phyloP scores from a whole-genome alignment of 192 early-diverging fungal genomes.

The Backusella tarrabulga region DNA sequence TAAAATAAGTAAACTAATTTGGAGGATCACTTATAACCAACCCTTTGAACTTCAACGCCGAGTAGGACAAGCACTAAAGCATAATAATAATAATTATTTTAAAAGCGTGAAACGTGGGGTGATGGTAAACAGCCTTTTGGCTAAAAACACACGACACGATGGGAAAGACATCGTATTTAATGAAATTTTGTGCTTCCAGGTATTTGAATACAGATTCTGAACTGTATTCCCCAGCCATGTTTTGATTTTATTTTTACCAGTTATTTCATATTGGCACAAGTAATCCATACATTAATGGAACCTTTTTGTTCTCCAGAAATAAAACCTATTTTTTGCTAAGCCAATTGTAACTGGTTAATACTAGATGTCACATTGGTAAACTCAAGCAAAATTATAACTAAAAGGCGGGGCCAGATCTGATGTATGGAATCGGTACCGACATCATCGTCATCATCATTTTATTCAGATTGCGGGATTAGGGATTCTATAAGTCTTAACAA shows the following conservation, averaged over 20 bases:
- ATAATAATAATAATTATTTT: neutral
- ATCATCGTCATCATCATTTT: neutral
- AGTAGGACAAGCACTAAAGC: neutral
- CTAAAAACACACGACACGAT: neutral
- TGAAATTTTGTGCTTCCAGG: neutral
- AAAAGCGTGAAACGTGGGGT: neutral
- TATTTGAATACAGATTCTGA: neutral
- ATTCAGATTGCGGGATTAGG: neutral
- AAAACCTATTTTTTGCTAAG: neutral
- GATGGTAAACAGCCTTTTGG: neutral
- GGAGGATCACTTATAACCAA: neutral
- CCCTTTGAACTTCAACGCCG: neutral
- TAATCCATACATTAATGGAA: neutral
- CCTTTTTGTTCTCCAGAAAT: neutral
- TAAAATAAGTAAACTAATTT: neutral
- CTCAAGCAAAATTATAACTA: neutral
- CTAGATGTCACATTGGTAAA: neutral
- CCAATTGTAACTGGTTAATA: neutral
- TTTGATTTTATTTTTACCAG: neutral
- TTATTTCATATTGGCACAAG: neutral
- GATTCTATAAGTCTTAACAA: neutral
- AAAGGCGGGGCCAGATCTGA: neutral
- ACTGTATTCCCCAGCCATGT: neutral
- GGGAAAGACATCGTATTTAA: neutral
- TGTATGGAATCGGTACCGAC: neutral